phyloP scores from a whole-genome alignment of 106 monocot species.

The Ottelia alismoides region DNA sequence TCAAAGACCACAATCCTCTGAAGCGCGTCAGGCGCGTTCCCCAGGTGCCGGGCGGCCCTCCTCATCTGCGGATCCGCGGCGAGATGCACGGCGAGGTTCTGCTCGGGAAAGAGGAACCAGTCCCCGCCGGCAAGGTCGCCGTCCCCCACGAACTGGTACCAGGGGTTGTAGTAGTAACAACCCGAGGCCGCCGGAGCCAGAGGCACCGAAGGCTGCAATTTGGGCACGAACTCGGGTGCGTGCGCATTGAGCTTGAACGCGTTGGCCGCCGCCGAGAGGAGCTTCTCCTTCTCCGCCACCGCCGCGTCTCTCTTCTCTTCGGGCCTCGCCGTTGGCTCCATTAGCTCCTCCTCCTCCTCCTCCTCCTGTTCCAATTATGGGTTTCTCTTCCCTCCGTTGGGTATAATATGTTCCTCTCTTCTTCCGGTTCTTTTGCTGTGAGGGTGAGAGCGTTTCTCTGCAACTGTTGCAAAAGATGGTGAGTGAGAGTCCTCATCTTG shows the following conservation, averaged over 20 bases:
- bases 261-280: neutral
- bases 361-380: too few relatives aligned
- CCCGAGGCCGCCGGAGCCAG: slow-evolving; percentile 5
- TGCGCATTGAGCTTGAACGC: slow-evolving; percentile 34
- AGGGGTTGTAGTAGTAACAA: slow-evolving; percentile 9
- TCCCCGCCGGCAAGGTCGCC: slow-evolving; percentile 5
- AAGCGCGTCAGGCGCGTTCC: slow-evolving; percentile 18
- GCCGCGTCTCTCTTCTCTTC: neutral
- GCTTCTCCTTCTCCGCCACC: slow-evolving; percentile 9
- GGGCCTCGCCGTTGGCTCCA: neutral
- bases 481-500: too few relatives aligned
- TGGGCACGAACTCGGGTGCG: slow-evolving; percentile 50
- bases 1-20: slow-evolving; percentile 57
- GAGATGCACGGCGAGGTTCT: slow-evolving; percentile 10
- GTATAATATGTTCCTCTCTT: too few relatives aligned
- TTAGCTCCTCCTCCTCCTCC: too few relatives aligned
- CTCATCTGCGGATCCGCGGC: neutral
- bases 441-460: too few relatives aligned
- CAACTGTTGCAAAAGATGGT: too few relatives aligned
- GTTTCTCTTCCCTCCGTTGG: too few relatives aligned
- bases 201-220: slow-evolving; percentile 5
- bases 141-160: slow-evolving; percentile 7
- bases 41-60: neutral
- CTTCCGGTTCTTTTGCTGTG: too few relatives aligned
- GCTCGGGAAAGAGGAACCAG: slow-evolving; percentile 39